Base-by-base conservation (phyloP, 805 yeast species). In the Saccharomyces eubayanus region DNA sequence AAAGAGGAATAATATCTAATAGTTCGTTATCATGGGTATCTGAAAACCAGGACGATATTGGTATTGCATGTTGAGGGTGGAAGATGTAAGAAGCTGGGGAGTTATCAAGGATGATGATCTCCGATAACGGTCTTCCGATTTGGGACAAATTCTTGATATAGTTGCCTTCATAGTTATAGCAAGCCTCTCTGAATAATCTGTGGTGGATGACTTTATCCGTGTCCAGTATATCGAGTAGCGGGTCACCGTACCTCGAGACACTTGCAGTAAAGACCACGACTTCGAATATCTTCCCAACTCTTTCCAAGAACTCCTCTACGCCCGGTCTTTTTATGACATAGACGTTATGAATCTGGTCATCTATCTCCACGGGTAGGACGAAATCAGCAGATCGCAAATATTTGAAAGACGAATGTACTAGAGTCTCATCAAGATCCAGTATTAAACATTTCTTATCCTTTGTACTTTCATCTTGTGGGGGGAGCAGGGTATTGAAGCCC, bases 241-340 rank as follows among this genome's bases (percentile, higher is more conserved):
- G 98, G 69, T 92, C 96, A 46, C 98, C 98, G 67, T 92, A 92
- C 65, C 95, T 82, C 59, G 92, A 80, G 14, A 92, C 98, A 31
- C 94, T 85, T 0, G 98, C 98, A 0, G 99, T 92, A 71, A 92
- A 92, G 6, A 92, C 96, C 27, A 92, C 97, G 54, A 92, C 96
- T 71, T 92, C 99, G 67, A 77, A 92, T 62, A 90, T 69, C 66
- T 87, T 77, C 31, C 97, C 96, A 51, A 91, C 95, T 57, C 79
- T 77, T 61, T 74, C 75, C 74, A 92, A 75, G 64, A 92, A 92
- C 65, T 88, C 95, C 70, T 94, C 98, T 51, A 94, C 98, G 1
- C 98, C 98, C 0, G 99, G 99, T 62, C 99, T 79, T 68, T 92
- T 92, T 55, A 90, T 89, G 28, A 92, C 99, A 67, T 89, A 92